These are phyloP conservation scores for Fusarium tjaetaba DNA, from an alignment of 2,329 filamentous ascomycete genomes.

Conservation along the genomic window DNA sequence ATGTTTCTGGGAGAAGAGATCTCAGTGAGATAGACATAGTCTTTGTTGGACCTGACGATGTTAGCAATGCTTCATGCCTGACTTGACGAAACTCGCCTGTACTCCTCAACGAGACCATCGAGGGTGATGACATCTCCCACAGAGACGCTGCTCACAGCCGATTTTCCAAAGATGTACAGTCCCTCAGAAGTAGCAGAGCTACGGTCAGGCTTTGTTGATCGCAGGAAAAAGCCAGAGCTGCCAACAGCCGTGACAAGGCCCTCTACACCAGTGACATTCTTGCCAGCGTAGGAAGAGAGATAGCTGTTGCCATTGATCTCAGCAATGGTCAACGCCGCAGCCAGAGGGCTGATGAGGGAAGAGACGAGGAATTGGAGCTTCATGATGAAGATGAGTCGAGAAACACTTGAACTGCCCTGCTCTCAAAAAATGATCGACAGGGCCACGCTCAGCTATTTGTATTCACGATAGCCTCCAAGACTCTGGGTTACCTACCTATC, in stretches of 20 bases:
- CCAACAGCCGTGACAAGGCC: conserved; percentile 73
- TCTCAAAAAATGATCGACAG: not conserved
- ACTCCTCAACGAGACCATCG: conserved; percentile 68
- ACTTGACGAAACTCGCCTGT: conserved; percentile 51
- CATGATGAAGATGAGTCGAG: conserved; percentile 35
- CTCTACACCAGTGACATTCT: conserved; percentile 66
- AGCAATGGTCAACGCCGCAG: conserved; percentile 60
- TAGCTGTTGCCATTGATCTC: conserved; percentile 74
- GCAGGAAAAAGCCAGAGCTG: conserved; percentile 70
- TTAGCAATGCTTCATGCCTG: not conserved
- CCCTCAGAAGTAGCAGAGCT: conserved; percentile 70
- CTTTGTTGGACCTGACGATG: conserved; percentile 56
- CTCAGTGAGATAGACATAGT: conserved; percentile 73
- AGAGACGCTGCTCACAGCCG: conserved; percentile 60
- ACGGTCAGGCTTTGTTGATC: conserved; percentile 66
- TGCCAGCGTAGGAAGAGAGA: conserved; percentile 67
- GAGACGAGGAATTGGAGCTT: conserved; percentile 45
- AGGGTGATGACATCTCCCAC: conserved; percentile 72
- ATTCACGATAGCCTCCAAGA: conserved; percentile 4
- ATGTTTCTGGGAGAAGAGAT: conserved; percentile 65
- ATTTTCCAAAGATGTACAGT: conserved; percentile 70
- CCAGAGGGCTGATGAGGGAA: conserved; percentile 38
- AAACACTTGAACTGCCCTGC: conserved; percentile 2
- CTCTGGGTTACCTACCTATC: conserved; percentile 11
- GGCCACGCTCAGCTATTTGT: conserved; percentile 32